These are phyloP conservation scores for Colletotrichum lentis DNA, from an alignment of 2,329 filamentous ascomycete genomes.

Conservation along the genomic window DNA sequence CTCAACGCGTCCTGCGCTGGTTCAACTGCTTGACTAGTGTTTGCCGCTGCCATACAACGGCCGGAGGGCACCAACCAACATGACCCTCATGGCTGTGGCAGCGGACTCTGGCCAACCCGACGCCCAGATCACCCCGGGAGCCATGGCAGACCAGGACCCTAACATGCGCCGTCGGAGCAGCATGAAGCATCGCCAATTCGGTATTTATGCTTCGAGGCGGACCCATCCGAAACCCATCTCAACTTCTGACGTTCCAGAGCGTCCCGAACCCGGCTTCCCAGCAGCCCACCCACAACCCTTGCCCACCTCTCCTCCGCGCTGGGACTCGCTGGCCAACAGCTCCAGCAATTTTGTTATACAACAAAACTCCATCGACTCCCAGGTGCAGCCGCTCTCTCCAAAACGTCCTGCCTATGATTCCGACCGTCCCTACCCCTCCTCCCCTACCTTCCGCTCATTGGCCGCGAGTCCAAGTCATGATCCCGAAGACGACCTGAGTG, in stretches of 20 bases:
- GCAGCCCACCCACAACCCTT: conserved; percentile 44
- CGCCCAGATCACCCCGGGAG: conserved; percentile 22
- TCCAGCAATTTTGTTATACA: conserved; percentile 37
- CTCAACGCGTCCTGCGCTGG: conserved; percentile 8
- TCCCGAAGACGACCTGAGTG: conserved; percentile 36
- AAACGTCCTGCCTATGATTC: conserved; percentile 43
- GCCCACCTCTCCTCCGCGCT: conserved; percentile 52
- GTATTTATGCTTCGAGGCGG: conserved; percentile 38
- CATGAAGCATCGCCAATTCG: conserved; percentile 39
- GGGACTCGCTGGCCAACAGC: conserved; percentile 53
- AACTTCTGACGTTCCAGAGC: conserved; percentile 36
- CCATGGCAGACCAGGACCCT: conserved; percentile 30
- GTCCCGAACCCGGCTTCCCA: conserved; percentile 30
- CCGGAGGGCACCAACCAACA: conserved; percentile 30
- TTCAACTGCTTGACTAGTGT: conserved; percentile 10
- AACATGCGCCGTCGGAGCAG: conserved; percentile 29
- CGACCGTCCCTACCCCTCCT: conserved; percentile 45
- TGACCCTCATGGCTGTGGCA: conserved; percentile 40
- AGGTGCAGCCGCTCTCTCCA: conserved; percentile 33
- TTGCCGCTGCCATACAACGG: conserved; percentile 35
- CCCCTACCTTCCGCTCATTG: conserved; percentile 44
- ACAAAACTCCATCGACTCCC: conserved; percentile 24
- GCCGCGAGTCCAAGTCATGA: conserved; percentile 32
- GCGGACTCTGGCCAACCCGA: conserved; percentile 36
- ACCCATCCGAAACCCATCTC: conserved; percentile 36